Conservation (phyloP, 345 rosid genomes). For the Sisymbrium altissimum region DNA sequence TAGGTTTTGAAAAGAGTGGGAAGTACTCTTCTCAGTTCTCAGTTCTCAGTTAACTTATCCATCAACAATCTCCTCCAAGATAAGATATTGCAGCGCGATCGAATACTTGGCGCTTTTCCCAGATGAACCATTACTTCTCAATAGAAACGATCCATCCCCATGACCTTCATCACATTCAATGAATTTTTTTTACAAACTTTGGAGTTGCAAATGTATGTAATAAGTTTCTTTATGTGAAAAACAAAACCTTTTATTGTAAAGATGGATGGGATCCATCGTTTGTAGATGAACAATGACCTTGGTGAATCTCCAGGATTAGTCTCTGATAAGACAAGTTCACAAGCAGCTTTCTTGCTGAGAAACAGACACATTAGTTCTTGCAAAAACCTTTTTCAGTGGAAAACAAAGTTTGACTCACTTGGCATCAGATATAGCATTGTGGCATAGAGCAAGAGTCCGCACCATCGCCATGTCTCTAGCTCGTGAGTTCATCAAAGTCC, state of each 20-base stretch:
- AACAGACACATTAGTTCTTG: not conserved
- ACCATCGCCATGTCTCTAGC: slow-evolving; percentile 86
- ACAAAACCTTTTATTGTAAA: slow-evolving; percentile 55
- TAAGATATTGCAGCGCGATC: slow-evolving; percentile 34
- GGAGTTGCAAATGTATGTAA: not conserved
- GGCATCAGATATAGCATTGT: slow-evolving; percentile 58
- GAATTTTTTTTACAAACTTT: not conserved
- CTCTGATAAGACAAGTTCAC: slow-evolving; percentile 65
- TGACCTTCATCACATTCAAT: slow-evolving; percentile 40
- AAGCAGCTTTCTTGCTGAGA: slow-evolving; percentile 41
- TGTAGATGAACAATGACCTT: slow-evolving; percentile 67
- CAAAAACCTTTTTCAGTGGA: not conserved
- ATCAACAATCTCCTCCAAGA: slow-evolving; percentile 28
- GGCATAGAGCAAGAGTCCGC: slow-evolving; percentile 68
- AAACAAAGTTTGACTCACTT: slow-evolving; percentile 41
- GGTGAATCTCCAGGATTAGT: slow-evolving; percentile 66
- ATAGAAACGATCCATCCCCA: slow-evolving; percentile 60
- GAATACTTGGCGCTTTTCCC: slow-evolving; percentile 31
- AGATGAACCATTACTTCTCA: slow-evolving; percentile 37
- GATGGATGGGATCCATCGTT: slow-evolving; percentile 63
- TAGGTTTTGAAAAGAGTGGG: no score
- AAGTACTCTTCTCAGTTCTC: no score
- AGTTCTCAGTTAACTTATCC: not conserved
- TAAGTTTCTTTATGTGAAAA: not conserved
- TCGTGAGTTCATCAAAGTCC: slow-evolving; percentile 56